phyloP scores from a whole-genome alignment of 2,329 filamentous ascomycete species.

The Hypoxylon sp. region DNA sequence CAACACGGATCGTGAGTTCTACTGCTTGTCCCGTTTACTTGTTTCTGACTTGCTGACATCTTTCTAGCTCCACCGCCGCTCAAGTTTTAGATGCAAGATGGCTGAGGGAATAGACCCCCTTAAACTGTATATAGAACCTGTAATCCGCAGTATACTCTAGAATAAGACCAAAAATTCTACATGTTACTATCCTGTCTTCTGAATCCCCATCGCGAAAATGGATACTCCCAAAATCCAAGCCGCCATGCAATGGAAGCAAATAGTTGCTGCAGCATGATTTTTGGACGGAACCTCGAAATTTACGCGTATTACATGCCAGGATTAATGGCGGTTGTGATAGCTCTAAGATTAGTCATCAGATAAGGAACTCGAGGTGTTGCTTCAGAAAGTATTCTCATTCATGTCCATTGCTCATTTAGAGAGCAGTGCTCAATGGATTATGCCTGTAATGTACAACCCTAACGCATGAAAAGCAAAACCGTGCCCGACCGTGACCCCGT shows the following conservation, averaged over 20 bases:
- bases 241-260: neutral
- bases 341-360: neutral
- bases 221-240: neutral
- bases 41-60: constrained; percentile 38
- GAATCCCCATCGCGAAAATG: neutral
- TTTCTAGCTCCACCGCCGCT: constrained; percentile 64
- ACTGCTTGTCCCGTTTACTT: neutral
- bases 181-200: neutral
- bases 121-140: constrained; percentile 54
- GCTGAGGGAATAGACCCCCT: constrained; percentile 15
- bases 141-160: constrained; percentile 44
- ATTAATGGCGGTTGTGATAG: neutral
- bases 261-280: neutral
- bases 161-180: constrained; percentile 1
- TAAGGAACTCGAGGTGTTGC: constrained; percentile 47
- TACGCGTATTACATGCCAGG: no score
- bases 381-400: constrained; percentile 71
- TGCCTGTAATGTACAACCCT: constrained; percentile 74
- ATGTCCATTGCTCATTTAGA: constrained; percentile 62
- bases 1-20: constrained; percentile 80
- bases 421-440: constrained; percentile 62
- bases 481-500: constrained; percentile 82
- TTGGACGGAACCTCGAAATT: no score
- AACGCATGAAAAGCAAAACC: constrained; percentile 72
- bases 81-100: constrained; percentile 57